Evolutionary conservation across 176 grass and related monocot species (phyloP), one percentile per base, ranked within the genome.

Genomic region (Aegilops bicornis): DNA sequence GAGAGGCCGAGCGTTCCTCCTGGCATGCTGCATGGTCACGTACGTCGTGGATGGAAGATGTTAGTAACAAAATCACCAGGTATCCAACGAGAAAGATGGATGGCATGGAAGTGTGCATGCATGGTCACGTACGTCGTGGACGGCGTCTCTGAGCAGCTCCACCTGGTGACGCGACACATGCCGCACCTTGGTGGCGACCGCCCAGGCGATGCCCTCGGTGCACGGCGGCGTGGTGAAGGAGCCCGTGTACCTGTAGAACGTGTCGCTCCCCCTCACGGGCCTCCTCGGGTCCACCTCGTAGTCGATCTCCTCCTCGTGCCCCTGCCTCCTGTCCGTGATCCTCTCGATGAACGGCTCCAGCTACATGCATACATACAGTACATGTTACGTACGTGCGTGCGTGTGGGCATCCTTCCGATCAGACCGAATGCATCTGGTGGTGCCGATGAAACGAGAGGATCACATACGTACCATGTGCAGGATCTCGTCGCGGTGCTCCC

Each of bases 191-290:
- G 78, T 83, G 23, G 82, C 77, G 13, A 98, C 87, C 1, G 90
- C 64, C 93, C 93, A 98, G 2, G 77, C 77, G 10, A 98, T 75
- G 63, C 95, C 95, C 80, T 95, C 95, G 12, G 93, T 91, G 93
- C 95, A 98, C 8, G 93, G 95, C 17, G 95, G 93, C 27, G 80
- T 83, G 6, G 89, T 98, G 73, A 98, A 92, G 24, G 95, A 98
- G 13, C 96, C 96, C 23, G 31, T 83, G 86, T 95, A 98, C 45
- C 64, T 80, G 87, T 90, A 95, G 63, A 88, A 98, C 10, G 88
- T 85, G 76, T 36, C 84, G 86, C 89, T 95, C 3, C 85, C 84
- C 6, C 80, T 59, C 22, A 79, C 64, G 12, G 88, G 69, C 19
- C 79, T 7, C 64, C 89, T 77, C 19, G 93, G 89, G 48, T 98